Percentiles rank a stretch among this genome's conserved stretches.
Evolutionary conservation across 805 yeast species (phyloP).

Genomic region (Sungouiella blattae): DNA sequence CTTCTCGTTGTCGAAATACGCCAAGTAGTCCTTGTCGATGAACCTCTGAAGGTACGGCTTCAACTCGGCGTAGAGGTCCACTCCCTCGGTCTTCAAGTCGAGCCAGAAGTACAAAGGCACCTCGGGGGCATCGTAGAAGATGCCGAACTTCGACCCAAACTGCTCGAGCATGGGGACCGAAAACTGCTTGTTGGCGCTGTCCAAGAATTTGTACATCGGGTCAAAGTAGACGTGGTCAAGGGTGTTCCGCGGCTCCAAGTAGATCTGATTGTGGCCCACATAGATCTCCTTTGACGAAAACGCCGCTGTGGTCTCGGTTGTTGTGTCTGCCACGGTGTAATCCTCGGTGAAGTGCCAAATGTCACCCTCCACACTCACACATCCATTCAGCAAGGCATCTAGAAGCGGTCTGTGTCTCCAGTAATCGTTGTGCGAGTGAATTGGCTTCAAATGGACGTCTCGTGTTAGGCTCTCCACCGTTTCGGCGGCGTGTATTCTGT

Average conservation of each 20-base stretch:
- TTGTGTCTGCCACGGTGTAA: slow-evolving; percentile 27
- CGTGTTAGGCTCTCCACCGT: slow-evolving; percentile 27
- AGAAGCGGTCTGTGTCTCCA: slow-evolving; percentile 57
- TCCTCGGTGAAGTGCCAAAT: slow-evolving; percentile 47
- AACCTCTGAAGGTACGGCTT: slow-evolving; percentile 45
- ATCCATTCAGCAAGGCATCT: slow-evolving; percentile 56
- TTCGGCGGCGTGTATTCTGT: neutral
- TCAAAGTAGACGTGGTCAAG: slow-evolving; percentile 49
- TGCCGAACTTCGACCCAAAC: slow-evolving; percentile 22
- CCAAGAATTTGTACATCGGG: slow-evolving; percentile 48
- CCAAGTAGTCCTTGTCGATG: slow-evolving; percentile 46
- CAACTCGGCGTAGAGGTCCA: slow-evolving; percentile 44
- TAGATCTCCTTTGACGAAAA: slow-evolving; percentile 35
- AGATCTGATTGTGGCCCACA: slow-evolving; percentile 59
- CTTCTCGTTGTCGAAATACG: slow-evolving; percentile 40
- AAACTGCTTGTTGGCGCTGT: slow-evolving; percentile 41
- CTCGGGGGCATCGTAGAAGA: slow-evolving; percentile 42
- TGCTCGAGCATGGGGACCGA: slow-evolving; percentile 13
- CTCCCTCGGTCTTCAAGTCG: slow-evolving; percentile 59
- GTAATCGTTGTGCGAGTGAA: slow-evolving; percentile 72
- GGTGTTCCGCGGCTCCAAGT: slow-evolving; percentile 44
- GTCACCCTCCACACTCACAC: slow-evolving; percentile 64
- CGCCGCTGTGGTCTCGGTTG: slow-evolving; percentile 18
- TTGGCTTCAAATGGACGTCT: slow-evolving; percentile 38
- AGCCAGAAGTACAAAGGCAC: slow-evolving; percentile 58